These are phyloP conservation scores for Stramenopiles sp. DNA, from an alignment of 352 stramenopile genomes.

Conservation along the genomic window DNA sequence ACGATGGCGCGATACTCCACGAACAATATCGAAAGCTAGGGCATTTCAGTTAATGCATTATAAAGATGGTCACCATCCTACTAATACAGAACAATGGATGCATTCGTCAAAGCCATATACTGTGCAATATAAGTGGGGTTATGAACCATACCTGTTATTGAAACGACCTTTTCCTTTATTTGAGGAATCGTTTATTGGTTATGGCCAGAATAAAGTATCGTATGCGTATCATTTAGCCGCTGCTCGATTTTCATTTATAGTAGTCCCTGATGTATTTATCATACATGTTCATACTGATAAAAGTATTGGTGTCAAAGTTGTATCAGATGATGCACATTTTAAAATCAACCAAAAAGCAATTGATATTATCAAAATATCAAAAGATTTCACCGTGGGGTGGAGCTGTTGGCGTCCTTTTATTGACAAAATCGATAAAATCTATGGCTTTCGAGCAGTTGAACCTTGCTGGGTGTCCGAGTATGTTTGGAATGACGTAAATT, in stretches of 20 bases:
- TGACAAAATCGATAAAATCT: not conserved
- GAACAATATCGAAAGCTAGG: not conserved
- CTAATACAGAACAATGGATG: slow-evolving; percentile 3
- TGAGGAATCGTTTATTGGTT: slow-evolving; percentile 4
- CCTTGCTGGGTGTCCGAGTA: slow-evolving; percentile 5
- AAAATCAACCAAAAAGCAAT: slow-evolving; percentile 5
- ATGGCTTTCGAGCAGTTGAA: not conserved
- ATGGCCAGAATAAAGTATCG: slow-evolving; percentile 6
- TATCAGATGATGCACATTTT: not conserved
- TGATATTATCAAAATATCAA: not conserved
- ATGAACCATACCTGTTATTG: not conserved
- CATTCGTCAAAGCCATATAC: not conserved
- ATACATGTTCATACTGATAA: slow-evolving; percentile 5
- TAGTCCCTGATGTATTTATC: not conserved
- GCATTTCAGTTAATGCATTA: slow-evolving; percentile 8
- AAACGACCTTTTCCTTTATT: slow-evolving; percentile 7
- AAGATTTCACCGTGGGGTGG: slow-evolving; percentile 7
- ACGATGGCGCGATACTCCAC: not conserved
- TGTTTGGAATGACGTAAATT: slow-evolving; percentile 1
- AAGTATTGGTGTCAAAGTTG: slow-evolving; percentile 9
- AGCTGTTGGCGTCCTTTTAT: slow-evolving; percentile 1
- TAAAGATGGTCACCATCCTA: slow-evolving; percentile 7
- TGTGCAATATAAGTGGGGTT: slow-evolving; percentile 6
- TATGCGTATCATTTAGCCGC: slow-evolving; percentile 5
- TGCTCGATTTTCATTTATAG: slow-evolving; percentile 6